Evolutionary conservation across 2,329 filamentous ascomycete species (phyloP), one percentile per base, ranked within the genome.

Genomic region (Sporothrix pallida): DNA sequence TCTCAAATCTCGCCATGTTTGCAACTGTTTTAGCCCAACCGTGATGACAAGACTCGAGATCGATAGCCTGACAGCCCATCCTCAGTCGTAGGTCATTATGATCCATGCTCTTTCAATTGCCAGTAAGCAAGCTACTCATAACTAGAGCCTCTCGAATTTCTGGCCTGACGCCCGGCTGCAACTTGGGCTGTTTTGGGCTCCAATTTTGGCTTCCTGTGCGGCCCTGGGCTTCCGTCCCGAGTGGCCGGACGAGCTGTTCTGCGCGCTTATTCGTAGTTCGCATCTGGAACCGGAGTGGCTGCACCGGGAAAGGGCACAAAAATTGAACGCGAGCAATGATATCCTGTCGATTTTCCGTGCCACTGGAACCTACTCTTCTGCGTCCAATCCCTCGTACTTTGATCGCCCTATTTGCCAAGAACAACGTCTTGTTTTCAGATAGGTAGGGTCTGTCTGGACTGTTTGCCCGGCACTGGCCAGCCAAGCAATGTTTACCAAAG

Each of bases 1-100:
- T 69, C 48, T 69, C 67, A 54, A 54, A 42, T 70, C 5, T n/a
- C 12, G 67, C 26, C 50, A 44, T 70, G 26, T n/a, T 9, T 44
- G 50, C 31, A 37, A 48, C 42, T 20, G 12, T 23, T 44, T 44
- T n/a, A 44, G 31, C 50, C 67, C n/a, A 56, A 44, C 62, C 42
- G 31, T 56, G 20, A 12, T 37, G 7, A 7, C 31, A 37, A 37
- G 31, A 7, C 31, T 37, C 31, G 2, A 37, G 31, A 31, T 31
- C 20, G 20, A 58, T 31, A 58, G 12, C 54, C 8, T 13, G 20
- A 26, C 3, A 31, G 23, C 31, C 7, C 46, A 48, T 12, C 46
- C 15, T 15, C 8, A 54, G 52, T 10, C 20, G 52, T 23, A 56
- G 15, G n/a, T 65, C 42, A 65, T 46, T 17, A 48, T 65, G 42